Base-by-base conservation (phyloP, 345 rosid species). In the Brassica incana region DNA sequence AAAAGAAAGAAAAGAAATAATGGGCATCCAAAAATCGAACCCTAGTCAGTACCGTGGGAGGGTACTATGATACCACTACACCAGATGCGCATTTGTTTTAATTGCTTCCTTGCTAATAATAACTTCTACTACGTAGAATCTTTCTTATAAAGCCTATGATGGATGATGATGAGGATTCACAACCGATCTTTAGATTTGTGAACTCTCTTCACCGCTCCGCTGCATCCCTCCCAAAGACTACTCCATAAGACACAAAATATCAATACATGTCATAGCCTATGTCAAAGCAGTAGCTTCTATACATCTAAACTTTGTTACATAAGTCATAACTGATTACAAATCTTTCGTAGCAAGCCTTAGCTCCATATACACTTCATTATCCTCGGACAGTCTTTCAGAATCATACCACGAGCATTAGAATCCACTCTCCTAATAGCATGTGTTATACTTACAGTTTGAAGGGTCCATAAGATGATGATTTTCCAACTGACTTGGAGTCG, bases 51-150 rank as follows among this genome's bases (percentile, higher is more conserved):
- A 88, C 96, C 91, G 93, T 89, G 96, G 96, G 96, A 90, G 97
- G 95, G 97, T 90, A 88, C 94, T 88, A 92, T 92, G 96, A 90
- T 86, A 90, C 97, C 96, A 87, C 98, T 86, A 92, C 95, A 93
- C 94, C 68, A 87, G 89, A 92, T 92, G 97, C 95, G 95, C 96
- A 10, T 36, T 29, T 71, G 35, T 0, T 16, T 6, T 1, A 35
- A 0, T 43, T 3, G 2, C 2, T 38, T 43, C 14, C 50, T 38
- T 38, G 45, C 10, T 33, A 5, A 33, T 5, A 5, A 33, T 33
- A 1, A 1, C 1, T 5, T 33, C 5, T 33, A 1, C 7, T 33
- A 35, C 38, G 6, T 38, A 38, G 50, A 43, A 43, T 10, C 50
- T 43, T 43, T 43, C 50, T 43, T 45, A 6, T 45, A 43, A 43